Evolutionary conservation across 352 stramenopile species (phyloP), one percentile per base, ranked within the genome.

Genomic region (Phytophthora pseudosyringae): DNA sequence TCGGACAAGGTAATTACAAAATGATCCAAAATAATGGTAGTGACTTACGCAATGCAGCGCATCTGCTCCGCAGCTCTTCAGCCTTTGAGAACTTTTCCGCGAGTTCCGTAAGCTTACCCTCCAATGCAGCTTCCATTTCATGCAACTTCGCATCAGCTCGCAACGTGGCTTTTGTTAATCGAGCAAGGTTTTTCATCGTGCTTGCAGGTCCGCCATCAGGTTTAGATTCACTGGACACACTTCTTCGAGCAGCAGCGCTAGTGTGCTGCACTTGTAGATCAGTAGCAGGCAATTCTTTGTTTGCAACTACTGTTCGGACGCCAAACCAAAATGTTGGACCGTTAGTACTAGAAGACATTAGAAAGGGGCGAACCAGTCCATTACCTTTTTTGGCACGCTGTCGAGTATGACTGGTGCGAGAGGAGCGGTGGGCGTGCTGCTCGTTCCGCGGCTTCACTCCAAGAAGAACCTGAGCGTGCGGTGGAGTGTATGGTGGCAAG

Each of bases 21-120:
- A 43, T 36, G 16, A 28, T 43, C 5, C 12, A 28, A 29, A 54
- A 32, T 31, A 21, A 45, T 36, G 10, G 10, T 18, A 47, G 35
- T 31, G 7, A 59, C 55, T 55, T 59, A 71, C 63, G 21, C 32
- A 62, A 62, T 29, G 33, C 46, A 52, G 57, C 45, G 35, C 44
- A 61, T 51, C 54, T 69, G 1, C 26, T 58, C 32, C 49, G 54
- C 52, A 76, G 28, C 31, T 58, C 26, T 56, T 73, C 44, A 40
- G 28, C 53, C 29, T 62, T 60, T 38, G 41, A 29, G 25, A 49
- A 54, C 45, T 73, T 76, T 3, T 69, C 35, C 3, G 53, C 36
- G 16, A 73, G 41, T 46, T 76, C 64, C 46, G 16, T 41, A 33
- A 76, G 51, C 36, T 70, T 69, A 12, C 49, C 35, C 5, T 58